phyloP scores from a whole-genome alignment of 495 filamentous ascomycete species.

The Penicillium egyptiacum region DNA sequence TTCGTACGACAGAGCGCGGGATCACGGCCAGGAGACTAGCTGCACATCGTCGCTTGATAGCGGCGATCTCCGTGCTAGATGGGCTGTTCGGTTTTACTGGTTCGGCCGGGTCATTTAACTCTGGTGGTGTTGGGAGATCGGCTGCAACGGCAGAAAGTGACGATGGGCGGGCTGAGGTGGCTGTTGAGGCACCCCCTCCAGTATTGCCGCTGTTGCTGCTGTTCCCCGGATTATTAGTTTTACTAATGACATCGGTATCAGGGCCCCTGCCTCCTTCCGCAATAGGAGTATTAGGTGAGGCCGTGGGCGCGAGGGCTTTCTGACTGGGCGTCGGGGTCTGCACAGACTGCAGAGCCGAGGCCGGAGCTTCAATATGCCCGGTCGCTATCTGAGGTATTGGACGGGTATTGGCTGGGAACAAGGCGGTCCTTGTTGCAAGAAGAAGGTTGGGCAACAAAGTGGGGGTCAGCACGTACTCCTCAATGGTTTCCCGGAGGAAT shows the following conservation, averaged over 20 bases:
- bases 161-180: neutral
- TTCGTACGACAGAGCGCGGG: constrained; percentile 41
- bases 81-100: constrained; percentile 20
- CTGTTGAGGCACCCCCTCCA: constrained; percentile 17
- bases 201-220: constrained; percentile 20
- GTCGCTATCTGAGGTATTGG: constrained; percentile 28
- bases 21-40: constrained; percentile 49
- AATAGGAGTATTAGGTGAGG: constrained; percentile 5
- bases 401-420: constrained; percentile 77
- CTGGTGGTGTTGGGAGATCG: constrained; percentile 11
- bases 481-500: constrained; percentile 71
- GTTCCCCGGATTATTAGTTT: constrained; percentile 6
- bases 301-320: constrained; percentile 16
- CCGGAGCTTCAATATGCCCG: constrained; percentile 24
- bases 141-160: constrained; percentile 4
- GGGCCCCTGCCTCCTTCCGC: constrained; percentile 8
- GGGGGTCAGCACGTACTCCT: constrained; percentile 63
- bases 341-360: constrained; percentile 34
- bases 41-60: constrained; percentile 59
- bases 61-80: constrained; percentile 42
- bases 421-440: constrained; percentile 63
- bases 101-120: neutral
- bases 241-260: constrained; percentile 19
- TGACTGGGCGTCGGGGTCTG: constrained; percentile 25
- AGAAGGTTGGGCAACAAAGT: constrained; percentile 71